These are phyloP conservation scores for Tuber calosporum DNA, from an alignment of 495 filamentous ascomycete genomes.

Conservation along the genomic window DNA sequence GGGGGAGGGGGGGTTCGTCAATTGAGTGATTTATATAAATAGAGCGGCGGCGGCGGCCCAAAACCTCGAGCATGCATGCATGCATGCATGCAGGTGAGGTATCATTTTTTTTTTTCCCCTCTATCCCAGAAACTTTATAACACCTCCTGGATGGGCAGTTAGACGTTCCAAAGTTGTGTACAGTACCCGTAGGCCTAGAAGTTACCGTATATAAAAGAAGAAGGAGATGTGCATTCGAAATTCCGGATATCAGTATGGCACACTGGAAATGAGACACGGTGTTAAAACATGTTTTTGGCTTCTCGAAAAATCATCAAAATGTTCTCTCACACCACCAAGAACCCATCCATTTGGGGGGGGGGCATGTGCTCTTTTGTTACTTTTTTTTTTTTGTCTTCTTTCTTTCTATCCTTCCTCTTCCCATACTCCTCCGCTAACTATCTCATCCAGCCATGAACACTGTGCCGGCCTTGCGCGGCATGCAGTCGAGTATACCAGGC, in stretches of 20 bases:
- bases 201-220: no score
- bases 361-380: background rate
- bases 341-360: background rate
- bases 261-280: background rate
- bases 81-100: background rate
- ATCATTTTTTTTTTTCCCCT: background rate
- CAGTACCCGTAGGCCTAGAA: no score
- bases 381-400: no score
- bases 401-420: background rate
- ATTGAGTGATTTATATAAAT: constrained; percentile 1
- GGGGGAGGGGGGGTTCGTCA: no score
- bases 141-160: background rate
- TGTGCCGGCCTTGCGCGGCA: background rate
- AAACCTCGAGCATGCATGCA: background rate
- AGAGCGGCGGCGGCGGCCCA: background rate
- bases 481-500: background rate
- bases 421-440: background rate
- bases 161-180: background rate
- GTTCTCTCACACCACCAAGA: background rate
- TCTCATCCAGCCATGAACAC: background rate
- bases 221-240: background rate
- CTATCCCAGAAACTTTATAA: background rate
- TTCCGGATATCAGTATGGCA: background rate
- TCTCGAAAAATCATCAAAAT: background rate
- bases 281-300: background rate